Evolutionary conservation across 495 filamentous ascomycete genomes (phyloP).

Genomic region (Aspergillus mulundensis): DNA sequence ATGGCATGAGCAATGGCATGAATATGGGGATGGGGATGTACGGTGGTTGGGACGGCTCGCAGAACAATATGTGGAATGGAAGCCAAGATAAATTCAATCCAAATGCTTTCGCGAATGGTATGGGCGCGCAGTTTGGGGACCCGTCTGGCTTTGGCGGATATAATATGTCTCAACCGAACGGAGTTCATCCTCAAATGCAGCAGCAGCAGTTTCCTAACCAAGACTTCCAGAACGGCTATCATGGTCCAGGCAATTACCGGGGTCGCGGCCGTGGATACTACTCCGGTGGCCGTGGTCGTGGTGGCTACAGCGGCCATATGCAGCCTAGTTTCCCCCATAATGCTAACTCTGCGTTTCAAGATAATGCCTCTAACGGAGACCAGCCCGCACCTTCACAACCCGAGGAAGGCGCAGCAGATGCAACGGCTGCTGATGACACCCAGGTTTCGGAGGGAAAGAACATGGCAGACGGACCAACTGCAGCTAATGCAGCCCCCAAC

Average conservation of each 20-base stretch:
- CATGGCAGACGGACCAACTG: slow-evolving; percentile 24
- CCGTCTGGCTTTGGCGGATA: slow-evolving; percentile 73
- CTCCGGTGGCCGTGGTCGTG: slow-evolving; percentile 50
- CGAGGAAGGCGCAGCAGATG: slow-evolving; percentile 20
- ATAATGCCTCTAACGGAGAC: slow-evolving; percentile 25
- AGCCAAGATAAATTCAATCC: slow-evolving; percentile 63
- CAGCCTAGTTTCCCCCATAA: slow-evolving; percentile 31
- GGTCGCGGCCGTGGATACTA: slow-evolving; percentile 62
- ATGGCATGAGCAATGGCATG: slow-evolving; percentile 89
- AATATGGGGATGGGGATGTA: slow-evolving; percentile 66
- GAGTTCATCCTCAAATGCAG: slow-evolving; percentile 53
- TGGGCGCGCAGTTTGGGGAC: slow-evolving; percentile 78
- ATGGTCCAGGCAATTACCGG: slow-evolving; percentile 53
- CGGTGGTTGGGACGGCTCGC: slow-evolving; percentile 60
- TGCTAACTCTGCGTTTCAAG: slow-evolving; percentile 37
- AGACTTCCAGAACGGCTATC: slow-evolving; percentile 62
- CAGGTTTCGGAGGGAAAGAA: slow-evolving; percentile 23
- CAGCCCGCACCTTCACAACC: slow-evolving; percentile 23
- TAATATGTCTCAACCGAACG: slow-evolving; percentile 60
- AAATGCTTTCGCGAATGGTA: slow-evolving; percentile 72
- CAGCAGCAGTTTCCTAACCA: slow-evolving; percentile 49
- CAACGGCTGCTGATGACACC: slow-evolving; percentile 10
- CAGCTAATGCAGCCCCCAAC: slow-evolving; percentile 25
- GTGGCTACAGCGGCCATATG: slow-evolving; percentile 42
- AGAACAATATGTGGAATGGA: slow-evolving; percentile 70